Base-by-base conservation (phyloP, 768 basidiomycete species). In the Boletellus ananiceps region DNA sequence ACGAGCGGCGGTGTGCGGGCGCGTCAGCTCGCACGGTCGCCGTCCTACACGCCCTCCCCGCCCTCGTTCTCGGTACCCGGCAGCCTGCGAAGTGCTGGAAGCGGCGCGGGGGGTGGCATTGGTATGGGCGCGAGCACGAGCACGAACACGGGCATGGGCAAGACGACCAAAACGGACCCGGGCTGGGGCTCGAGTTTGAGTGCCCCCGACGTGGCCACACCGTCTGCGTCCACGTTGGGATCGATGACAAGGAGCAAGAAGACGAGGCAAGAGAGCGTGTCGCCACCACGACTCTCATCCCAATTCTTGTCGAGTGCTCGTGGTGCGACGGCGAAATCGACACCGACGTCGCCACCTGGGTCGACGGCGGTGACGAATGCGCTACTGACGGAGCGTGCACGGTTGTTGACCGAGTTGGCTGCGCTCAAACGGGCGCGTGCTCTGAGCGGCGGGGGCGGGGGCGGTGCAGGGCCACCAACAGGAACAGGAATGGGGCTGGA, bases 321-420 rank as follows among this genome's bases (percentile, higher is more conserved):
- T 15, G 8, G 25, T n/a, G 8, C n/a, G 25, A 15, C 23, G 25
- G 44, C 35, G 11, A n/a, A 25, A 4, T 6, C 11, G n/a, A 18
- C 8, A n/a, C 37, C 36, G 0, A 34, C 40, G 7, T 21, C 23
- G 21, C 41, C 40, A 1, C 35, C 43, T 6, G 70, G 74, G 6
- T 68, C 69, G 34, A 64, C 75, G 15, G 71, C 74, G 33, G 49
- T 37, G 25, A 82, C 79, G 1, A 64, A 77, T 15, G 69, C 75
- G 12, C 70, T 86, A 7, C 51, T 84, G 15, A 75, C 78, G 14
- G 80, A 85, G 55, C 78, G 83, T 0, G 81, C 82, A 0, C 67
- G 72, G 34, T 59, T 86, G 19, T 62, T 83, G 38, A 74, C 72
- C 5, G 79, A 82, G 59, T 60, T 86, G 11, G 80, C 82, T 0